Percentiles rank a stretch among this genome's conserved stretches.
Conservation (phyloP, 2,329 filamentous ascomycete species). For the Stylonectria norvegica region DNA sequence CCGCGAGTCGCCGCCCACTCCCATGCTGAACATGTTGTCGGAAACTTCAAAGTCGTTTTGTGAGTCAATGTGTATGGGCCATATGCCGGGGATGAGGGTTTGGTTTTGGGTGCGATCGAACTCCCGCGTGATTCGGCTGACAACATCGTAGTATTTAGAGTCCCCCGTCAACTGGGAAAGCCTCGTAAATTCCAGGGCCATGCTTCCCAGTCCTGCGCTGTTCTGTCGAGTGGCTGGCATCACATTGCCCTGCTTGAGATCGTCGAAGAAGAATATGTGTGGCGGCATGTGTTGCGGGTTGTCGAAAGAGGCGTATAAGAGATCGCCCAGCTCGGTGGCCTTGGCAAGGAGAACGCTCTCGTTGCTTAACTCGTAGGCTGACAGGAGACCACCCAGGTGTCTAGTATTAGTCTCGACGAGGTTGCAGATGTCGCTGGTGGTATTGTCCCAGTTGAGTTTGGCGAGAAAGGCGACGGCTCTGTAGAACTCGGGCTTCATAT, state of each 20-base stretch:
- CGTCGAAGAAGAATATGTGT: constrained; percentile 42
- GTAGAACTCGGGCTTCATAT: constrained; percentile 58
- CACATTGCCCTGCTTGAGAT: constrained; percentile 35
- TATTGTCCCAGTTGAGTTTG: constrained; percentile 45
- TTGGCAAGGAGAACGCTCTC: constrained; percentile 54
- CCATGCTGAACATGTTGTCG: constrained; percentile 40
- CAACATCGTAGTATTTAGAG: constrained; percentile 57
- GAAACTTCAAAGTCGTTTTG: constrained; percentile 26
- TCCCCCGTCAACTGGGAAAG: constrained; percentile 60
- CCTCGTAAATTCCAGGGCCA: constrained; percentile 60
- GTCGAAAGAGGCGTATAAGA: constrained; percentile 62
- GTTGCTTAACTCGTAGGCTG: constrained; percentile 64
- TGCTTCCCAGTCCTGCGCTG: constrained; percentile 47
- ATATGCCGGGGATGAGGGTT: constrained; percentile 58
- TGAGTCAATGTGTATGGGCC: constrained; percentile 55
- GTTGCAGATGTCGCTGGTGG: constrained; percentile 46
- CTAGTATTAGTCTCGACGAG: constrained; percentile 67
- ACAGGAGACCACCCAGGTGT: constrained; percentile 63
- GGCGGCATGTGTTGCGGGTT: constrained; percentile 62
- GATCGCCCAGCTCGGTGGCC: constrained; percentile 57
- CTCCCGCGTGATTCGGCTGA: constrained; percentile 53
- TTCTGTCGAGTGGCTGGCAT: constrained; percentile 30
- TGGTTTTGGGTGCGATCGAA: constrained; percentile 50
- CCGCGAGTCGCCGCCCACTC: constrained; percentile 53
- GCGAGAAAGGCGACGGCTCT: constrained; percentile 54